These are phyloP conservation scores for Benincasa hispida DNA, from an alignment of 306 rosid genomes.

Conservation along the genomic window DNA sequence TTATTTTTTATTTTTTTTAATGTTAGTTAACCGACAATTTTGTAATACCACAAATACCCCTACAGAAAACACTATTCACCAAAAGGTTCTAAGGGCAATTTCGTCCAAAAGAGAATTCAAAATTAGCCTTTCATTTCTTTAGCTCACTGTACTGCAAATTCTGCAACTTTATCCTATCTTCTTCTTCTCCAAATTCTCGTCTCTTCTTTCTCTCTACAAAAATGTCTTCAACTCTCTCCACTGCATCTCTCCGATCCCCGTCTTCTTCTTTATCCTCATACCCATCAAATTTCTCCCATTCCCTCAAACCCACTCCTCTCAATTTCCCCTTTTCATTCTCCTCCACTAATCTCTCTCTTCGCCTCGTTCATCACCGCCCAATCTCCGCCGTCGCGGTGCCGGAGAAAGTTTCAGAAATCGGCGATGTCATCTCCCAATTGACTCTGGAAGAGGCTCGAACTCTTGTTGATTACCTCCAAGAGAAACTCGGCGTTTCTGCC, in stretches of 20 bases:
- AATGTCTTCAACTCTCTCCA: constrained; percentile 51
- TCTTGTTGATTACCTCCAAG: constrained; percentile 83
- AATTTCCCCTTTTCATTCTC: constrained; percentile 21
- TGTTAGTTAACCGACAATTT: background rate
- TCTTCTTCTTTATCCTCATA: constrained; percentile 25
- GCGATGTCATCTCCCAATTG: constrained; percentile 42
- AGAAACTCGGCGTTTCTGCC: constrained; percentile 61
- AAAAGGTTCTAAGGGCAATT: background rate
- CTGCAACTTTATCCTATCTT: background rate
- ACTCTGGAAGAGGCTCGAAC: constrained; percentile 69
- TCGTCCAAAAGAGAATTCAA: background rate
- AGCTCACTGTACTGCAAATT: background rate
- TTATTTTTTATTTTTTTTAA: background rate
- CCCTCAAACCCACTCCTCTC: constrained; percentile 21
- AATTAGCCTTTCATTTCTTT: background rate
- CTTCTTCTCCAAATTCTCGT: constrained; percentile 1
- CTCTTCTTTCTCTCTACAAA: background rate
- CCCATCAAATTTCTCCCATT: constrained; percentile 20
- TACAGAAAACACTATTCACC: fast-evolving
- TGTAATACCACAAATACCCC: background rate
- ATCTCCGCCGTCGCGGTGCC: constrained; percentile 48
- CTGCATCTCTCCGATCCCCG: constrained; percentile 31
- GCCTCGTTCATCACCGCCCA: constrained; percentile 41
- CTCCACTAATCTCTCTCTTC: constrained; percentile 23
- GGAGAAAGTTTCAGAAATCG: constrained; percentile 48